A percentile compares a stretch with the other conserved stretches of the same genome.
Evolutionary conservation across 2,329 filamentous ascomycete species (phyloP).

Genomic region (Arthroderma sp.): DNA sequence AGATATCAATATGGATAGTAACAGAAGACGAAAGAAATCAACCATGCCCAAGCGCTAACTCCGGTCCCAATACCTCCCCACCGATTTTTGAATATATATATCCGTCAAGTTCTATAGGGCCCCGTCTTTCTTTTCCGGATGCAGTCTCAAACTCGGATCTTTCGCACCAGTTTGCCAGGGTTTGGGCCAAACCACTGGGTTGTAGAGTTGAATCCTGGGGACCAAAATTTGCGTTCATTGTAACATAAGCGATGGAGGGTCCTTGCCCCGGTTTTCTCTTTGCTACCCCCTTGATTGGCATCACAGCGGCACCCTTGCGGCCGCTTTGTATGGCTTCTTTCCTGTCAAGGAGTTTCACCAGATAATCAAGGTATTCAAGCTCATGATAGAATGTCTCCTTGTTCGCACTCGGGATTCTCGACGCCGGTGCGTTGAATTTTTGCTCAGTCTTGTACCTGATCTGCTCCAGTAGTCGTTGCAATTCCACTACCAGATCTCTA

Average conservation of each 20-base stretch:
- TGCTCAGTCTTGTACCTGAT: not conserved
- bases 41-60: not conserved
- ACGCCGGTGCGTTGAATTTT: not conserved
- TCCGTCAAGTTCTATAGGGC: not conserved
- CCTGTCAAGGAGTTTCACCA: conserved; percentile 7
- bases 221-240: not conserved
- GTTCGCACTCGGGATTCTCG: not conserved
- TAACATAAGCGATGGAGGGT: not conserved
- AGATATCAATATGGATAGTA: not conserved
- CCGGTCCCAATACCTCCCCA: not conserved
- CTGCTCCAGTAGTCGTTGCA: conserved; percentile 17
- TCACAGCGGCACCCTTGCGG: not conserved
- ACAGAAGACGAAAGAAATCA: not conserved
- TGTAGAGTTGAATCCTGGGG: not conserved
- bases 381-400: not conserved
- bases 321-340: conserved; percentile 1
- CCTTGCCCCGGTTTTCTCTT: not conserved
- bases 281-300: not conserved
- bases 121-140: not conserved
- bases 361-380: conserved; percentile 8
- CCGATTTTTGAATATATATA: not conserved
- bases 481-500: conserved; percentile 26
- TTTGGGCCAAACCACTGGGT: not conserved
- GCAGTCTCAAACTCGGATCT: conserved; percentile 10
- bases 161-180: conserved; percentile 9